Evolutionary conservation across 2,329 filamentous ascomycete genomes (phyloP).

Genomic region (Paecilomyces niveus): DNA sequence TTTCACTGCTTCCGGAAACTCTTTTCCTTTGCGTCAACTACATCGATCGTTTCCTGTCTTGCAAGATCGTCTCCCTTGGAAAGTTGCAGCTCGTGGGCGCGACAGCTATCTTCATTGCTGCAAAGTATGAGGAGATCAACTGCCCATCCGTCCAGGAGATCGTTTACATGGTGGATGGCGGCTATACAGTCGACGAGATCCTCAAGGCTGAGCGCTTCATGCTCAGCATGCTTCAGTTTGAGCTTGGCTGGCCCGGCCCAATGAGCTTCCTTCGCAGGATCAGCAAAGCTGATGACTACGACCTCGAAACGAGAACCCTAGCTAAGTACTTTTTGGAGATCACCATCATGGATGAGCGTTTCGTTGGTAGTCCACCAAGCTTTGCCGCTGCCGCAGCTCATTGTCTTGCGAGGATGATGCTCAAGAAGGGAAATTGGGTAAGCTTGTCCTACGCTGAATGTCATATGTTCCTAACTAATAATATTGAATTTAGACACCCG

Average conservation of each 20-base stretch:
- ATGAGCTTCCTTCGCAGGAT: conserved; percentile 97
- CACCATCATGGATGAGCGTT: conserved; percentile 95
- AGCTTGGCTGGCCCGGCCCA: conserved; percentile 95
- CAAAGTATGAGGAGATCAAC: conserved; percentile 99
- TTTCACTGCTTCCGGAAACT: conserved; percentile 85
- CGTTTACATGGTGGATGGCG: conserved; percentile 94
- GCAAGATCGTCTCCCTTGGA: conserved; percentile 88
- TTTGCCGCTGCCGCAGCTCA: conserved; percentile 87
- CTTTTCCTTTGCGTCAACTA: conserved; percentile 94
- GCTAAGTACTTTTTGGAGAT: conserved; percentile 98
- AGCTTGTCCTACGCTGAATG: conserved; percentile 29
- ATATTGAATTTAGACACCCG: conserved; percentile 53
- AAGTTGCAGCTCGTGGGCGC: conserved; percentile 95
- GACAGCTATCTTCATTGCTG: conserved; percentile 89
- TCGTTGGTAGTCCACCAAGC: conserved; percentile 84
- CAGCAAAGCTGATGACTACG: conserved; percentile 97
- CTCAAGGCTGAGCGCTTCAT: conserved; percentile 97
- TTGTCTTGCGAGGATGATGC: conserved; percentile 79
- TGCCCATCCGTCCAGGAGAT: conserved; percentile 93
- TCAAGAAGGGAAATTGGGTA: conserved; percentile 92
- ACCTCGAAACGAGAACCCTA: conserved; percentile 86
- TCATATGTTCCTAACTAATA: conserved; percentile 11
- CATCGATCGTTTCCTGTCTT: conserved; percentile 90
- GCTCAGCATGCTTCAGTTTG: conserved; percentile 92
- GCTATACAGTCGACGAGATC: conserved; percentile 84